These are phyloP conservation scores for Xerocomus potaroensis DNA, from an alignment of 768 basidiomycete species.

Conservation along the genomic window DNA sequence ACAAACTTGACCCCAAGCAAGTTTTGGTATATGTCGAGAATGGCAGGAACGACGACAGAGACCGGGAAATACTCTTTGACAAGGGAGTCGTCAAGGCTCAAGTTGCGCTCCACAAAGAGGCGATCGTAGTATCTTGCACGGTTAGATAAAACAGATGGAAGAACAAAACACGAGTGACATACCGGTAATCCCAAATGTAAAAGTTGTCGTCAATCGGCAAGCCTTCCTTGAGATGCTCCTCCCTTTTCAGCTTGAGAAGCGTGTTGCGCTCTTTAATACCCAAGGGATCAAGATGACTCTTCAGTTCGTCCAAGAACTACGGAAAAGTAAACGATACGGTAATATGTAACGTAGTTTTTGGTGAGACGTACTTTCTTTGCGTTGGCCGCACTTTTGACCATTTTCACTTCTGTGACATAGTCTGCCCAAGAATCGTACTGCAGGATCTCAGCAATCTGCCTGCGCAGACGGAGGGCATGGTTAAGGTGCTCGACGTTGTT, in stretches of 20 bases:
- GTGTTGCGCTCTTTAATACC: conserved; percentile 61
- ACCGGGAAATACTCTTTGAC: conserved; percentile 93
- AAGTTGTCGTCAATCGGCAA: conserved; percentile 67
- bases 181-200: conserved; percentile 83
- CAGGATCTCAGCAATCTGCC: conserved; percentile 61
- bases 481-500: conserved; percentile 69
- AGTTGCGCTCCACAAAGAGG: conserved; percentile 55
- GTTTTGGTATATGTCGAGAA: conserved; percentile 80
- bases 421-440: conserved; percentile 82
- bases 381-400: conserved; percentile 68
- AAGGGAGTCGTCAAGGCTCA: conserved; percentile 69
- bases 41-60: conserved; percentile 72
- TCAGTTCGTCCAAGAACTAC: conserved; percentile 77
- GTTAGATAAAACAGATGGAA: neutral
- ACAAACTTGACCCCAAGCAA: conserved; percentile 71
- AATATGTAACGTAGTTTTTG: neutral
- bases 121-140: conserved; percentile 29
- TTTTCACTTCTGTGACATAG: conserved; percentile 80
- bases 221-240: conserved; percentile 59
- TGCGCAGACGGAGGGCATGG: conserved; percentile 66
- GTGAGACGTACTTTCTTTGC: conserved; percentile 48
- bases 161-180: conserved; percentile 12
- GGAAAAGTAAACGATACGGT: neutral
- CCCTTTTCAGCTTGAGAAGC: conserved; percentile 70
- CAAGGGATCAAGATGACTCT: conserved; percentile 68